phyloP scores from a whole-genome alignment of 345 rosid genomes.

The Eucalyptus microcorys region DNA sequence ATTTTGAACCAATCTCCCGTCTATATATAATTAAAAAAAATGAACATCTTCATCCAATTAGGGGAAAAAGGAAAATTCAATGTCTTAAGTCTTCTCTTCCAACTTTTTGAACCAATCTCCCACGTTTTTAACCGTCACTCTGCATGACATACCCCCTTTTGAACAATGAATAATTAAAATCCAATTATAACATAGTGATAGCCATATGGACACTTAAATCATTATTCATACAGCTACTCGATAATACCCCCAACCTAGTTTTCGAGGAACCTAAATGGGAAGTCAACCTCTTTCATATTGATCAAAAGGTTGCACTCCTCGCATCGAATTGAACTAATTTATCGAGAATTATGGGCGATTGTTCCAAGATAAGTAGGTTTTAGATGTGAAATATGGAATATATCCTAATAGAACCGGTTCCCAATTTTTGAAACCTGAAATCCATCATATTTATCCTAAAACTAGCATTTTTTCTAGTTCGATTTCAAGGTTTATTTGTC shows the following conservation, averaged over 20 bases:
- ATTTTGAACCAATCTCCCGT: no score
- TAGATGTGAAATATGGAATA: no score
- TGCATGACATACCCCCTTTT: not conserved
- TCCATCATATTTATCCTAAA: no score
- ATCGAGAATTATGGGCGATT: not conserved
- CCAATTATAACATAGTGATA: not conserved
- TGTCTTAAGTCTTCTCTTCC: not conserved
- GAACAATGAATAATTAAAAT: not conserved
- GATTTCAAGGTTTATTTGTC: fast-evolving
- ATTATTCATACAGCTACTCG: fast-evolving
- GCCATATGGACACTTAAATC: not conserved
- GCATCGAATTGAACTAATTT: fast-evolving
- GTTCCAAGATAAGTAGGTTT: no score
- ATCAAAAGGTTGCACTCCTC: not conserved
- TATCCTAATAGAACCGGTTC: fast-evolving
- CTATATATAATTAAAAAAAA: no score
- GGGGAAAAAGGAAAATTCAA: not conserved
- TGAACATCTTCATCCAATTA: not conserved
- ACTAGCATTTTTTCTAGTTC: no score
- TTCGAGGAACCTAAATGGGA: fast-evolving
- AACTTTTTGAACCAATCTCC: not conserved
- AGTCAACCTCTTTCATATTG: not conserved
- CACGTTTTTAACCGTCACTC: not conserved
- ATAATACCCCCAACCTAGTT: fast-evolving
- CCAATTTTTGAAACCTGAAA: fast-evolving